Evolutionary conservation across 1,284 basidiomycete species (phyloP).

Genomic region (Boletus smithii): DNA sequence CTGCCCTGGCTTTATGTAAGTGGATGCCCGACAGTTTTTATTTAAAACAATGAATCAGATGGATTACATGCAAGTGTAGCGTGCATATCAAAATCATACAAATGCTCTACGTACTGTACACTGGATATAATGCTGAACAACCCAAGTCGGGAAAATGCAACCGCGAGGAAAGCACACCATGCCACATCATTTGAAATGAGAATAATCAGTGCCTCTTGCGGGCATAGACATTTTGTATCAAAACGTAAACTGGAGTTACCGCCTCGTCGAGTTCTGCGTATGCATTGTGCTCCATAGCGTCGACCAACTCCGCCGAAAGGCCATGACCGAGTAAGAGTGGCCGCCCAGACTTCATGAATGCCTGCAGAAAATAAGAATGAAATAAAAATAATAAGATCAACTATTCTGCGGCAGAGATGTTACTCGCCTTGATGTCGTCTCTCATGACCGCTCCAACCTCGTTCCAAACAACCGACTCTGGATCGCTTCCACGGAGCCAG

Average conservation of each 20-base stretch:
- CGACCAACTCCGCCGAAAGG: constrained; percentile 48
- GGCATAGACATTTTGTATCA: constrained; percentile 58
- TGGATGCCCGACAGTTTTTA: no score
- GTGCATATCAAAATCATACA: constrained; percentile 22
- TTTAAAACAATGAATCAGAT: neutral
- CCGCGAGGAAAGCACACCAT: neutral
- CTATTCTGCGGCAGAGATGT: constrained; percentile 19
- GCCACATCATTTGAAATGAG: constrained; percentile 2
- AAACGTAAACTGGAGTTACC: constrained; percentile 46
- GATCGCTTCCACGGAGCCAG: constrained; percentile 39
- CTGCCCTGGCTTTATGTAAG: no score
- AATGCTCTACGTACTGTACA: constrained; percentile 18
- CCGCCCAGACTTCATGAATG: constrained; percentile 60
- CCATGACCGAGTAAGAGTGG: constrained; percentile 64
- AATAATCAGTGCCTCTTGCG: constrained; percentile 41
- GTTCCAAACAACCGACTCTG: constrained; percentile 32
- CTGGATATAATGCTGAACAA: constrained; percentile 18
- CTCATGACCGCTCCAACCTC: constrained; percentile 37
- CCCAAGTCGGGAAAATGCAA: constrained; percentile 3
- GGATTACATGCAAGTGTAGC: constrained; percentile 1
- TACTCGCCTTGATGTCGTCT: constrained; percentile 43
- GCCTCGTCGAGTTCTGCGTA: constrained; percentile 50
- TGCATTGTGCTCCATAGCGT: constrained; percentile 50
- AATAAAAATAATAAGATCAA: neutral
- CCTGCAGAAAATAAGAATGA: constrained; percentile 37